Percentiles rank a stretch among this genome's conserved stretches.
phyloP scores from a whole-genome alignment of 2,329 filamentous ascomycete genomes.

The Alternaria hordeiaustralica region DNA sequence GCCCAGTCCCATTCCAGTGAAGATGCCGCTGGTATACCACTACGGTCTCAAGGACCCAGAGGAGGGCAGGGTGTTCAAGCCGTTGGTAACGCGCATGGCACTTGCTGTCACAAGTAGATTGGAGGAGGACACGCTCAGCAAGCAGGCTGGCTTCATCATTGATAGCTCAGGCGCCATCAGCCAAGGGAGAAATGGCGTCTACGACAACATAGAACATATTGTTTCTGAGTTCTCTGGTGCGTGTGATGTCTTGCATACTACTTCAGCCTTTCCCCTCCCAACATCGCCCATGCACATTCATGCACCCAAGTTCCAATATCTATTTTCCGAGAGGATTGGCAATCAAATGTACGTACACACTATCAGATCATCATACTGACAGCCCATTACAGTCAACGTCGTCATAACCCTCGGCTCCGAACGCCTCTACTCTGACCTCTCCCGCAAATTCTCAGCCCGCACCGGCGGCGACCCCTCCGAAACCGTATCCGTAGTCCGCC shows the following conservation, averaged over 20 bases:
- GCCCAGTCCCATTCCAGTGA: constrained; percentile 85
- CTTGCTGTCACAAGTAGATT: constrained; percentile 78
- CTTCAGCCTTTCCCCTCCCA: not conserved
- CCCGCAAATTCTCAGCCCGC: constrained; percentile 66
- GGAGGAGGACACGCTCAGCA: constrained; percentile 74
- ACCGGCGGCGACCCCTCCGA: constrained; percentile 64
- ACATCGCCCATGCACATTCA: not conserved
- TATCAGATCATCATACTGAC: constrained; percentile 29
- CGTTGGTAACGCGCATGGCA: constrained; percentile 77
- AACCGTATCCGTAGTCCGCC: constrained; percentile 73
- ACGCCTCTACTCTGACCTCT: constrained; percentile 75
- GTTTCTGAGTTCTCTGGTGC: constrained; percentile 70
- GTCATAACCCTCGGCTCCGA: constrained; percentile 84
- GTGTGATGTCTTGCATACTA: constrained; percentile 37
- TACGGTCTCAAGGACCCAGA: constrained; percentile 78
- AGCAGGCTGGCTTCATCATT: constrained; percentile 79
- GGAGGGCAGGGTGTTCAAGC: constrained; percentile 73
- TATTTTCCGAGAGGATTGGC: not conserved
- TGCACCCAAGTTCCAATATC: not conserved
- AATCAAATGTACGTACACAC: not conserved
- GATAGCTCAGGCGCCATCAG: constrained; percentile 78
- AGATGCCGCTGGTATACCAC: constrained; percentile 89
- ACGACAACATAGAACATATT: constrained; percentile 83
- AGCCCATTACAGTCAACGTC: constrained; percentile 67
- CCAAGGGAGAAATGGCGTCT: constrained; percentile 66